Percentiles rank a stretch among this genome's conserved stretches.
Conservation (phyloP, 257 asterid genomes). For the Plantago major region DNA sequence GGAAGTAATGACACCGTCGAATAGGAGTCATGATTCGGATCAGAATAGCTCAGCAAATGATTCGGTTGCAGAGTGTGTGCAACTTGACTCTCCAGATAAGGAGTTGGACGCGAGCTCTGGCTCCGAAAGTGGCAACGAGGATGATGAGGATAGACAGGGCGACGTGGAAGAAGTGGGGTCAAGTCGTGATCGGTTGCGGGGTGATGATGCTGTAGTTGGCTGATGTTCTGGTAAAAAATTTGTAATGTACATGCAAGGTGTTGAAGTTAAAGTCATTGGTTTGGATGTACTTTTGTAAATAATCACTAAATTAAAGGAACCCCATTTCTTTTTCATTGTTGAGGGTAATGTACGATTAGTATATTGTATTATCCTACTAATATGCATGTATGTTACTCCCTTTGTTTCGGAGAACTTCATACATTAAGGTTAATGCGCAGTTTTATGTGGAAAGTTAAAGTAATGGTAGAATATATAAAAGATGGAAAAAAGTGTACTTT, state of each 20-base stretch:
- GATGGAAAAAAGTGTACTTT: no score
- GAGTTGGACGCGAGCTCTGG: slow-evolving; percentile 58
- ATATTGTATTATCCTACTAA: no score
- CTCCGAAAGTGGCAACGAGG: slow-evolving; percentile 38
- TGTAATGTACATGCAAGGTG: not conserved
- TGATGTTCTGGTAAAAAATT: slow-evolving; percentile 11
- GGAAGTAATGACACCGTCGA: slow-evolving; percentile 63
- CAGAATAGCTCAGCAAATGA: slow-evolving; percentile 30
- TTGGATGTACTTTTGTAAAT: no score
- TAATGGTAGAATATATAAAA: no score
- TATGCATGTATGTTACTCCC: no score
- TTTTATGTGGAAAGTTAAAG: no score
- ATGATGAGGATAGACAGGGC: slow-evolving; percentile 32
- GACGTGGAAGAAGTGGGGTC: slow-evolving; percentile 14
- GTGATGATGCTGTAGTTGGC: slow-evolving; percentile 28
- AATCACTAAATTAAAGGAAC: no score
- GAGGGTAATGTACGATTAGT: no score
- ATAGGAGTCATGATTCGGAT: slow-evolving; percentile 53
- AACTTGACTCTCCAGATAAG: slow-evolving; percentile 53
- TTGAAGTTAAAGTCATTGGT: no score
- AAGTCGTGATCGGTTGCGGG: slow-evolving; percentile 1
- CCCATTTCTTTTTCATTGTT: no score
- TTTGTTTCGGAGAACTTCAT: no score
- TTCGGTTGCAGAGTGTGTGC: slow-evolving; percentile 57
- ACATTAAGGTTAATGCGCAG: no score